Percentiles rank a stretch among this genome's conserved stretches.
These are phyloP conservation scores for Ogataea ramenticola DNA, from an alignment of 805 yeast species.

Conservation along the genomic window DNA sequence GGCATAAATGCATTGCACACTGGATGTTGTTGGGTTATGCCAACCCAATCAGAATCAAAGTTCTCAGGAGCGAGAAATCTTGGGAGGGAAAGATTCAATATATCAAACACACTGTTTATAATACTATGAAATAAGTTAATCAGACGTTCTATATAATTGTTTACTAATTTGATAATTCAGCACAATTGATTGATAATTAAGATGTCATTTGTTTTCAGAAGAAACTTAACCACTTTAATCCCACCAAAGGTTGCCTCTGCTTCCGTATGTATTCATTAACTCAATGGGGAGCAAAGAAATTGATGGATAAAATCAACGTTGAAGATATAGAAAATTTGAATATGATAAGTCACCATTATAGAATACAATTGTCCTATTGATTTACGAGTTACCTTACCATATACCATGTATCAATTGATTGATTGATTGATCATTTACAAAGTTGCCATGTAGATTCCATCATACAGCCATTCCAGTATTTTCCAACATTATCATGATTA, in stretches of 20 bases:
- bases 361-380: too few species aligned
- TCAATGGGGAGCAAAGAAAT: background rate
- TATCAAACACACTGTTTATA: background rate
- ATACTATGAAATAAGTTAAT: too few species aligned
- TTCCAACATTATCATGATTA: too few species aligned
- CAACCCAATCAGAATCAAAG: background rate
- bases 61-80: too few species aligned
- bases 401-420: background rate
- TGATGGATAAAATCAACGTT: too few species aligned
- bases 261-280: slow-evolving; percentile 48
- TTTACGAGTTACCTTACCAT: too few species aligned
- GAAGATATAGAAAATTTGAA: too few species aligned
- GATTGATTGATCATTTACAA: background rate
- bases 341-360: too few species aligned
- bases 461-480: too few species aligned
- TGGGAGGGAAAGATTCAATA: background rate
- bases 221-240: slow-evolving; percentile 89
- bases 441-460: too few species aligned
- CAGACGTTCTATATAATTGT: too few species aligned
- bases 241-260: slow-evolving; percentile 99
- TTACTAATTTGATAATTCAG: background rate
- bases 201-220: slow-evolving; percentile 85
- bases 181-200: background rate
- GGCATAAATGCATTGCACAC: background rate
- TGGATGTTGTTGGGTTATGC: background rate